Conservation (phyloP, 1,284 basidiomycete genomes). For the Fomitopsis pinicola region DNA sequence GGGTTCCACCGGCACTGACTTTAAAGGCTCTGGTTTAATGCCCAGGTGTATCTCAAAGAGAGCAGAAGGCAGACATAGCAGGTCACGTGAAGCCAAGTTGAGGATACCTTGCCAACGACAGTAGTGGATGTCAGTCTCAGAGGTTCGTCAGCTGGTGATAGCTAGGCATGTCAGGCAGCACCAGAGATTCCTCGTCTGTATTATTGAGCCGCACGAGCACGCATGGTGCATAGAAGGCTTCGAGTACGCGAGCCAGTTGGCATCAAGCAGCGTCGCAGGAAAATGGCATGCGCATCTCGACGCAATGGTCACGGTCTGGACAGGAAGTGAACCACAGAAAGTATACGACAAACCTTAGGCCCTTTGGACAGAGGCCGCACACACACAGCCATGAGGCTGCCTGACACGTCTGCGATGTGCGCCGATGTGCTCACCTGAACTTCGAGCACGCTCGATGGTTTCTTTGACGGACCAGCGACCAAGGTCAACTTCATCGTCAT, state of each 20-base stretch:
- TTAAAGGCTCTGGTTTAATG: slow-evolving; percentile 59
- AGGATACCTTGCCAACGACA: slow-evolving; percentile 48
- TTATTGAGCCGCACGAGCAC: background rate
- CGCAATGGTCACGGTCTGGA: background rate
- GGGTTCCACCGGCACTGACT: slow-evolving; percentile 59
- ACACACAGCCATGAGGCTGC: slow-evolving; percentile 4
- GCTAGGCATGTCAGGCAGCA: slow-evolving; percentile 15
- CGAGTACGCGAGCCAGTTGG: no score
- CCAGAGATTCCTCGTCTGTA: background rate
- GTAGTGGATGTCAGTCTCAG: slow-evolving; percentile 17
- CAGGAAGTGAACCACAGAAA: background rate
- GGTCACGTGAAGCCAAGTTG: slow-evolving; percentile 66
- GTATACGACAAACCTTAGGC: no score
- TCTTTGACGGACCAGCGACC: slow-evolving; percentile 69
- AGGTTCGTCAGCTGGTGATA: slow-evolving; percentile 2
- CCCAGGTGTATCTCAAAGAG: slow-evolving; percentile 78
- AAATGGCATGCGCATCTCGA: no score
- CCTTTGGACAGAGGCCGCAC: no score
- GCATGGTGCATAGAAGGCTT: no score
- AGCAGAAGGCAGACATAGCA: slow-evolving; percentile 68
- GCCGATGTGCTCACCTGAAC: slow-evolving; percentile 51
- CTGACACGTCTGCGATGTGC: slow-evolving; percentile 12
- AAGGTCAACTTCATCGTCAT: slow-evolving; percentile 51
- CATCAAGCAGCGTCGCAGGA: no score
- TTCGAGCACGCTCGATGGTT: slow-evolving; percentile 70